Evolutionary conservation across 768 basidiomycete species (phyloP).

Genomic region (Tephrocybe sp.): DNA sequence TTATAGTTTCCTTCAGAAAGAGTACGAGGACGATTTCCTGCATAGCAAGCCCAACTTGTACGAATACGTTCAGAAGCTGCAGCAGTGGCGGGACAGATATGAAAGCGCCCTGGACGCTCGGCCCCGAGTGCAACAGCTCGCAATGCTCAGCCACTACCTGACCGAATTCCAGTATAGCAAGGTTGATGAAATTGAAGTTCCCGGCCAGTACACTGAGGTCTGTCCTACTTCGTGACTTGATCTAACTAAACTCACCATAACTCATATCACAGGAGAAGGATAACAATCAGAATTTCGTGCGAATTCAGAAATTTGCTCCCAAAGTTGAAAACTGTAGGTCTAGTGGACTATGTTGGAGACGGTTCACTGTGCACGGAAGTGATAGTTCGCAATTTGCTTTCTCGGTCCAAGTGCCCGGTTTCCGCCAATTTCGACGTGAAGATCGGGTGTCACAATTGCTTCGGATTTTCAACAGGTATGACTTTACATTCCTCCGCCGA

Average conservation of each 20-base stretch:
- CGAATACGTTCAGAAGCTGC: slow-evolving; percentile 89
- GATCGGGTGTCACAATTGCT: slow-evolving; percentile 91
- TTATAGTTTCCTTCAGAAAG: slow-evolving; percentile 49
- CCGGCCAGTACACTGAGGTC: slow-evolving; percentile 99
- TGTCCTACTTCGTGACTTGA: slow-evolving; percentile 4
- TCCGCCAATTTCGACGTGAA: slow-evolving; percentile 85
- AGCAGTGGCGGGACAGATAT: slow-evolving; percentile 90
- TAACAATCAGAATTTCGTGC: slow-evolving; percentile 85
- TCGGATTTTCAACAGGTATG: slow-evolving; percentile 91
- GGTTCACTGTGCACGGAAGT: slow-evolving; percentile 87
- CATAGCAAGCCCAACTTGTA: slow-evolving; percentile 73
- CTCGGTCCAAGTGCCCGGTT: slow-evolving; percentile 85
- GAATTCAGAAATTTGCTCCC: slow-evolving; percentile 87
- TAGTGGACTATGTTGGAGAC: slow-evolving; percentile 84
- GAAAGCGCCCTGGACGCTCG: slow-evolving; percentile 81
- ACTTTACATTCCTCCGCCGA: neutral
- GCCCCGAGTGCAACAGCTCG: slow-evolving; percentile 82
- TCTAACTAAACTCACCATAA: neutral
- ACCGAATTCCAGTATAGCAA: slow-evolving; percentile 98
- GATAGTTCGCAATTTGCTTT: slow-evolving; percentile 91
- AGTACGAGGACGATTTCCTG: slow-evolving; percentile 91
- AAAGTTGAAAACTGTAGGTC: slow-evolving; percentile 90
- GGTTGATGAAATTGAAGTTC: slow-evolving; percentile 96
- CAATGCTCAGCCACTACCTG: slow-evolving; percentile 86
- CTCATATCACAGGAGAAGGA: slow-evolving; percentile 77